A percentile compares a stretch with the other conserved stretches of the same genome.
These are phyloP conservation scores for Cerioporus squamosus DNA, from an alignment of 1,284 basidiomycete species.

Conservation along the genomic window DNA sequence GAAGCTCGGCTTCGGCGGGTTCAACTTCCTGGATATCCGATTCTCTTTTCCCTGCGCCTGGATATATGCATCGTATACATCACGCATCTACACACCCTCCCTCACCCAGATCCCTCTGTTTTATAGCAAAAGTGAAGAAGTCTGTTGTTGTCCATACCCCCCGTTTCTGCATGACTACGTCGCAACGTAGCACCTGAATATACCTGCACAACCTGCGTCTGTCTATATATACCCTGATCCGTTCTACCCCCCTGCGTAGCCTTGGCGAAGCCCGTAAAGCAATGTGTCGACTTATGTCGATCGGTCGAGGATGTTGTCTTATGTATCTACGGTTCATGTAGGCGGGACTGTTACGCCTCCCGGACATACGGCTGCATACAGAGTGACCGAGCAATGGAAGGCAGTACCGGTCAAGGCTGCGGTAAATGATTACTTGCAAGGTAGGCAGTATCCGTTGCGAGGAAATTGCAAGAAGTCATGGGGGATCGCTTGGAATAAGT, in stretches of 20 bases:
- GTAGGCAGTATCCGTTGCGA: too few species aligned
- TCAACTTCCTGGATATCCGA: background rate
- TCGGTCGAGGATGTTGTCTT: too few species aligned
- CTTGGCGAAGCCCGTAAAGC: too few species aligned
- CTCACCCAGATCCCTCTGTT: background rate
- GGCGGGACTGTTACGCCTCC: too few species aligned
- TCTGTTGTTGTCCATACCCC: slow-evolving; percentile 1
- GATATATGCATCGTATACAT: background rate
- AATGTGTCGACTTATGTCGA: too few species aligned
- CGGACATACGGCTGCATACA: background rate
- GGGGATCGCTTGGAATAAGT: too few species aligned
- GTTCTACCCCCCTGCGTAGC: too few species aligned
- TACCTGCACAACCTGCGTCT: background rate
- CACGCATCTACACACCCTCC: background rate
- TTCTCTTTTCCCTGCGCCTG: background rate
- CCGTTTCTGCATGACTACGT: too few species aligned
- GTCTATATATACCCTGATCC: background rate
- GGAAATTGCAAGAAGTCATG: too few species aligned
- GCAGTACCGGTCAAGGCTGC: too few species aligned
- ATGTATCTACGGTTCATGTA: too few species aligned
- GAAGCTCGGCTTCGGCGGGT: background rate
- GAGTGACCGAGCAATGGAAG: background rate
- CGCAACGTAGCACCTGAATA: background rate
- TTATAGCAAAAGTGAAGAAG: slow-evolving; percentile 1
- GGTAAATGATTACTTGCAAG: too few species aligned